Base-by-base conservation (phyloP, 805 yeast genomes). In the Pachysolen tannophilus region DNA sequence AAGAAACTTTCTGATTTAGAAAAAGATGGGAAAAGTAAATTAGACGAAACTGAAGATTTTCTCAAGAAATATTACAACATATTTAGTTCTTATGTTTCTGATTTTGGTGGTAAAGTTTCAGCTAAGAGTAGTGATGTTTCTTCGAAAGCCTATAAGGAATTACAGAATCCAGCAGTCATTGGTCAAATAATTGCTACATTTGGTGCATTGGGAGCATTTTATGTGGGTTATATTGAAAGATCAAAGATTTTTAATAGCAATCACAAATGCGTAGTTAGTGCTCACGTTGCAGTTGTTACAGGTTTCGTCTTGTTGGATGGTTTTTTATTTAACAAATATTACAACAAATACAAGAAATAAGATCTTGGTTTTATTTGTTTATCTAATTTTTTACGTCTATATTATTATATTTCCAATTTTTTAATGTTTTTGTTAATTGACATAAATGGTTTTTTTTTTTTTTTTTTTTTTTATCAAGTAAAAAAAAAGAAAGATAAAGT, bases 151-250 rank as follows among this genome's bases (percentile, higher is more conserved):
- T 29, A 40, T 20, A 52, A 52, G 23, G 82, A 75, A 51, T 60
- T 77, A 43, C 64, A 74, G 47, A 76, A 78, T 59, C 84, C 84
- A 0, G 80, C 71, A 4, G 80, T 78, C 30, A 56, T 70, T 14
- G 53, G 72, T 21, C 82, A 77, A 53, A 55, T 68, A 3, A 60
- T 72, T 13, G 61, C 73, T 28, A 66, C 73, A 20, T 49, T 66
- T 6, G 65, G 71, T 27, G 70, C 71, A 11, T 49, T 67, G 23
- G 58, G 67, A 18, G 73, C 72, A 3, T 65, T 73, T 18, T 61
- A 72, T 43, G 56, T 60, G 34, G 74, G 69, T 17, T 70, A 69
- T 58, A 47, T 65, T 46, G 72, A 72, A 56, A 39, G 36, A 29
- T n/a, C 20, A 7, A 28, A 34, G 13, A 28, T 20, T n/a, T 27